A percentile compares a stretch with the other conserved stretches of the same genome.
These are phyloP conservation scores for Paecilomyces niveus DNA, from an alignment of 2,329 filamentous ascomycete genomes.

Conservation along the genomic window DNA sequence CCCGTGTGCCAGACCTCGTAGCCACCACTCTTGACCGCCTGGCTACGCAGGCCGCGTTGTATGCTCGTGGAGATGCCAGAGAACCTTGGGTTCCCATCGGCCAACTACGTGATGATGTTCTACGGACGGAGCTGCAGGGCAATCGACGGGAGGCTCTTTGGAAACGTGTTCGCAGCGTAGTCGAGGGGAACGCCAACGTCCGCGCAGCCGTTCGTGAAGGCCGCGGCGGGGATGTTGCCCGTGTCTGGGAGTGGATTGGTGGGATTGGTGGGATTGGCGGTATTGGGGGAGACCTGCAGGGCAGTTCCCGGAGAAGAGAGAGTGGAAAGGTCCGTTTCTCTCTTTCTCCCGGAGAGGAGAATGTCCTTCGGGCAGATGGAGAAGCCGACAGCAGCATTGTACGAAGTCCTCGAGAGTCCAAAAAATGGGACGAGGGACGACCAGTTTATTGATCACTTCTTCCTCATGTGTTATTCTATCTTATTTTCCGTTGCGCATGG, in stretches of 20 bases:
- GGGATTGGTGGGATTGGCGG: constrained; percentile 48
- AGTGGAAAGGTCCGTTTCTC: constrained; percentile 21
- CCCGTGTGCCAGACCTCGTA: constrained; percentile 74
- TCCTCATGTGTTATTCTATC: not conserved
- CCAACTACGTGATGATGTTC: constrained; percentile 83
- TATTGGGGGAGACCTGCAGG: constrained; percentile 31
- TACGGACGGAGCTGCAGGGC: constrained; percentile 72
- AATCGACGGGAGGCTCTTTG: constrained; percentile 73
- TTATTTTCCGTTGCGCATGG: not conserved
- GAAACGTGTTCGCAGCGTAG: constrained; percentile 72
- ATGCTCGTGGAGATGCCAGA: constrained; percentile 56
- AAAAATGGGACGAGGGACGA: constrained; percentile 36
- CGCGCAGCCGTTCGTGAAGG: constrained; percentile 64
- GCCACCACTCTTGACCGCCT: constrained; percentile 77
- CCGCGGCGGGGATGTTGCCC: constrained; percentile 49
- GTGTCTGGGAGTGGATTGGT: constrained; percentile 64
- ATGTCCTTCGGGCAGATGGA: constrained; percentile 9
- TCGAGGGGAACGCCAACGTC: constrained; percentile 92
- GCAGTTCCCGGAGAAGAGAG: constrained; percentile 13
- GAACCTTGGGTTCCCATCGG: constrained; percentile 81
- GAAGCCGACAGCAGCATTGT: constrained; percentile 10
- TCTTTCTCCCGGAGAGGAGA: constrained; percentile 13
- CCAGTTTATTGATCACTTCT: constrained; percentile 9
- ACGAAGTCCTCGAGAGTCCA: constrained; percentile 19
- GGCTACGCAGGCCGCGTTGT: constrained; percentile 74